Conservation (phyloP, 1,284 basidiomycete genomes). For the Earliella scabrosa region DNA sequence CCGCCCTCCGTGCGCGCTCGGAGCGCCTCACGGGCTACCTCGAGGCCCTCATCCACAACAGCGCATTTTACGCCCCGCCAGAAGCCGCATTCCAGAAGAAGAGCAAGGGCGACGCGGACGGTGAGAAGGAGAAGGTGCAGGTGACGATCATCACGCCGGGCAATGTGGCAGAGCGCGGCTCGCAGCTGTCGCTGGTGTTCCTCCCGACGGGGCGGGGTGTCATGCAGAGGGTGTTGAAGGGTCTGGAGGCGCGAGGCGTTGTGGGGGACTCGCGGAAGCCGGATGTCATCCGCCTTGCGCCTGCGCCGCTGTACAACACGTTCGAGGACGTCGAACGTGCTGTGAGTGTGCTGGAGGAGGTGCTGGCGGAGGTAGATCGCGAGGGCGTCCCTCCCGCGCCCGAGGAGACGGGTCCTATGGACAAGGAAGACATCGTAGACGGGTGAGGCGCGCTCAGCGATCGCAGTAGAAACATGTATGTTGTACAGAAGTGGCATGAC, state of each 20-base stretch:
- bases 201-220: conserved; percentile 61
- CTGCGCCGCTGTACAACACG: conserved; percentile 85
- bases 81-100: conserved; percentile 36
- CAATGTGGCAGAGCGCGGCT: conserved; percentile 70
- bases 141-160: conserved; percentile 91
- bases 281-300: conserved; percentile 88
- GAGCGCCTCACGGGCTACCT: conserved; percentile 73
- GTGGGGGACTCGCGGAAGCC: conserved; percentile 90
- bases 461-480: neutral
- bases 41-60: conserved; percentile 64
- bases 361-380: conserved; percentile 41
- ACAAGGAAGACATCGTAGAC: conserved; percentile 4
- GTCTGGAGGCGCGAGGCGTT: conserved; percentile 72
- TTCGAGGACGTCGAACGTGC: conserved; percentile 77
- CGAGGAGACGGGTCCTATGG: neutral
- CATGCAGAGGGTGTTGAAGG: conserved; percentile 75
- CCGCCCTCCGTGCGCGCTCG: conserved; percentile 70
- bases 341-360: conserved; percentile 64
- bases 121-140: conserved; percentile 39
- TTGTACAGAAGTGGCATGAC: neutral
- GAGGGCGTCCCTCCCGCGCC: conserved; percentile 17
- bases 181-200: conserved; percentile 86
- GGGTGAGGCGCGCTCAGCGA: neutral
- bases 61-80: conserved; percentile 62
- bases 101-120: neutral